A percentile compares a stretch with the other conserved stretches of the same genome.
phyloP scores from a whole-genome alignment of 805 yeast genomes.

The Lachancea nothofagi region DNA sequence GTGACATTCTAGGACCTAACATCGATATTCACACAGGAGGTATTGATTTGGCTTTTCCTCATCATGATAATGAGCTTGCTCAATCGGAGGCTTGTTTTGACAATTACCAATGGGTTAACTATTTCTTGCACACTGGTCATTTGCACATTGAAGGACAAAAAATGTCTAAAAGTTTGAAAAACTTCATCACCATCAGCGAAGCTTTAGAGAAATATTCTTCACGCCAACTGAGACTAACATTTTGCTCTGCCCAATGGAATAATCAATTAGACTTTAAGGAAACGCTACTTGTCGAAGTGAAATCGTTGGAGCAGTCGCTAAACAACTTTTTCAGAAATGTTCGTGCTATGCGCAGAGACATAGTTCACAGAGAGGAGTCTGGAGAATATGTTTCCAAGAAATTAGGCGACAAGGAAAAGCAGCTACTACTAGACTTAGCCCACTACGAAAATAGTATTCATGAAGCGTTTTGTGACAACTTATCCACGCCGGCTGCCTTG shows the following conservation, averaged over 20 bases:
- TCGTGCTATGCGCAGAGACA: conserved; percentile 73
- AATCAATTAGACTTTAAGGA: conserved; percentile 89
- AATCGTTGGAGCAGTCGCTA: conserved; percentile 64
- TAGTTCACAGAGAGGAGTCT: conserved; percentile 42
- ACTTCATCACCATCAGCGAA: conserved; percentile 90
- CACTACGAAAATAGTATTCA: conserved; percentile 57
- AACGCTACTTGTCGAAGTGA: conserved; percentile 68
- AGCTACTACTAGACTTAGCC: conserved; percentile 45
- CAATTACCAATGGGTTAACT: conserved; percentile 92
- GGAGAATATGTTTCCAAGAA: conserved; percentile 60
- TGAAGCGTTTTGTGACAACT: conserved; percentile 80
- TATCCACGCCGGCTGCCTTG: conserved; percentile 72
- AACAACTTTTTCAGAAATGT: conserved; percentile 81
- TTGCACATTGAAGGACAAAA: conserved; percentile 97
- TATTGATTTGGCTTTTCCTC: conserved; percentile 95
- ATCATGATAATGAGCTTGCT: conserved; percentile 97
- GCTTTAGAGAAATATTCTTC: conserved; percentile 67
- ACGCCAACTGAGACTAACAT: conserved; percentile 84
- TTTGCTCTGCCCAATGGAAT: conserved; percentile 91
- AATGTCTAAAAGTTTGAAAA: conserved; percentile 92
- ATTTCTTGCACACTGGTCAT: conserved; percentile 95
- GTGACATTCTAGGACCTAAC: conserved; percentile 71
- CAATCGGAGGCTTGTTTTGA: conserved; percentile 92
- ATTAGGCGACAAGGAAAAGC: conserved; percentile 48
- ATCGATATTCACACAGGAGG: conserved; percentile 98